Percentiles rank a stretch among this genome's conserved stretches.
Evolutionary conservation across 805 yeast genomes (phyloP).

Genomic region (Komagataella ulmi): DNA sequence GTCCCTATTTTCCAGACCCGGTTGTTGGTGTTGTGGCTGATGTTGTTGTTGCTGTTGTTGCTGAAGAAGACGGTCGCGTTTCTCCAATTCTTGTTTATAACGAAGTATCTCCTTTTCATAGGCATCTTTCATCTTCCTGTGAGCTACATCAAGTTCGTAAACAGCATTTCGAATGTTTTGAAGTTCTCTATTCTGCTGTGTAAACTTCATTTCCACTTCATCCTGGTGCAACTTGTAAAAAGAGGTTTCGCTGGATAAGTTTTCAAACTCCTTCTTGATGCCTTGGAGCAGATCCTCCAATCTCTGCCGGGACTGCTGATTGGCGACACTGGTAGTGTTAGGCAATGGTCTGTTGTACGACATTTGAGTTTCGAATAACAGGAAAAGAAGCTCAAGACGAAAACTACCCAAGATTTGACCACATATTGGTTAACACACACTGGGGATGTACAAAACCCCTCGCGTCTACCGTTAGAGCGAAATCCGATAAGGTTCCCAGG

Average conservation of each 20-base stretch:
- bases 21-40: conserved; percentile 19
- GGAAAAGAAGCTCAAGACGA: neutral
- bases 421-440: neutral
- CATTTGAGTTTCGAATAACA: conserved; percentile 1
- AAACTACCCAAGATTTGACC: neutral
- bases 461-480: neutral
- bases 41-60: conserved; percentile 29
- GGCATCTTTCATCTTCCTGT: conserved; percentile 87
- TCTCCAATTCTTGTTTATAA: conserved; percentile 76
- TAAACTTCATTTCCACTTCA: conserved; percentile 80
- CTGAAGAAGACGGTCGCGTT: conserved; percentile 50
- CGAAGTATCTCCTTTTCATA: conserved; percentile 88
- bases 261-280: conserved; percentile 82
- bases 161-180: conserved; percentile 90
- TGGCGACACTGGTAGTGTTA: neutral
- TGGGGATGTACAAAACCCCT: neutral
- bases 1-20: neutral
- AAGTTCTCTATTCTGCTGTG: conserved; percentile 87
- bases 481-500: neutral
- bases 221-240: conserved; percentile 81
- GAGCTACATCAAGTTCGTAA: conserved; percentile 87
- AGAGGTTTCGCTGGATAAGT: conserved; percentile 74
- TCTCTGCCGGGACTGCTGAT: conserved; percentile 1
- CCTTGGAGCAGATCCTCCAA: conserved; percentile 73
- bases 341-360: conserved; percentile 4